phyloP scores from a whole-genome alignment of 192 early-diverging fungal genomes.

The Backusella sp. region DNA sequence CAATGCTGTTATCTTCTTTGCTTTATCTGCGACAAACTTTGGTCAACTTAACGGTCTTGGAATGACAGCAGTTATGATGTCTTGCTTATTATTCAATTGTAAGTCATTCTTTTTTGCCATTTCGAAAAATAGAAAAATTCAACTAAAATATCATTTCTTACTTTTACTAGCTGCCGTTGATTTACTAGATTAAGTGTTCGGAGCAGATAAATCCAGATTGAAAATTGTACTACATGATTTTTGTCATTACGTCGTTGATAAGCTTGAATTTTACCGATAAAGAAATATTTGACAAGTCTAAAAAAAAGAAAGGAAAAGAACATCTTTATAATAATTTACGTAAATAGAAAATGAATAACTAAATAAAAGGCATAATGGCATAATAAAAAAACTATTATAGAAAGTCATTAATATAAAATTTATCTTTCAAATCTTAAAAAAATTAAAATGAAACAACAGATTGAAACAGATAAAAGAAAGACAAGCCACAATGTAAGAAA shows the following conservation, averaged over 20 bases:
- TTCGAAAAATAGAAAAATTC: not conserved
- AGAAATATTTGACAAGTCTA: not conserved
- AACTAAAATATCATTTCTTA: not conserved
- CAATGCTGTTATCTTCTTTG: conserved; percentile 37
- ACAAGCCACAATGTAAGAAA: not conserved
- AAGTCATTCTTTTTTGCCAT: conserved; percentile 13
- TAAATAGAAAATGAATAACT: not conserved
- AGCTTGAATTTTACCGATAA: conserved; percentile 2
- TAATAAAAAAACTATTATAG: not conserved
- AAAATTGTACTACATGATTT: not conserved
- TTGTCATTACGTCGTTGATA: conserved; percentile 15
- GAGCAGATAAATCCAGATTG: not conserved
- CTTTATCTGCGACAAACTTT: conserved; percentile 16
- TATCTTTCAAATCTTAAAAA: not conserved
- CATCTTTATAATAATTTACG: not conserved
- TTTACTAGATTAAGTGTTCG: conserved; percentile 22
- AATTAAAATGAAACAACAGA: not conserved
- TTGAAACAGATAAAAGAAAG: conserved; percentile 1
- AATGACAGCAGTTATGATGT: conserved; percentile 27
- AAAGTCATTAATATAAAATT: not conserved
- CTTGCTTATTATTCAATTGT: conserved; percentile 33
- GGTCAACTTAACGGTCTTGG: conserved; percentile 19
- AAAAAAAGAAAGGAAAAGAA: not conserved
- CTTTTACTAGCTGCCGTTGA: conserved; percentile 21
- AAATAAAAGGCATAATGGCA: not conserved